These are phyloP conservation scores for Coelastrella sp. DNA, from an alignment of 139 green algal genomes.

Conservation along the genomic window DNA sequence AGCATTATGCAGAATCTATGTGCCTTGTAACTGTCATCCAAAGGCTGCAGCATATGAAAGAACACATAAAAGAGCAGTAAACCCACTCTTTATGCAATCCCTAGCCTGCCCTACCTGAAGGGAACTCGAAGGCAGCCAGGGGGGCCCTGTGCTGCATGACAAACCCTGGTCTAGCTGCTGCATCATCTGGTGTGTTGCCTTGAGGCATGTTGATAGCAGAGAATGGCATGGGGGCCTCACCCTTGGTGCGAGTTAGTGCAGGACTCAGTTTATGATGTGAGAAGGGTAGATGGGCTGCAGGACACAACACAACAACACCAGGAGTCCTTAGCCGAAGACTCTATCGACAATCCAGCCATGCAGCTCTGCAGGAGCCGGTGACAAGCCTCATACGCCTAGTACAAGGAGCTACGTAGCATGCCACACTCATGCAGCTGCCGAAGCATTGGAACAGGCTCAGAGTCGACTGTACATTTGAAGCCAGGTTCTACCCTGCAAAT, in stretches of 20 bases:
- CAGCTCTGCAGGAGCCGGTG: too few relatives aligned
- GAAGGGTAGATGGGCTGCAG: conserved; percentile 38
- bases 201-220: not conserved
- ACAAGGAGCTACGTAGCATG: too few relatives aligned
- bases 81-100: not conserved
- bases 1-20: too few relatives aligned
- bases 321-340: not conserved
- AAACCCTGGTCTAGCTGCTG: not conserved
- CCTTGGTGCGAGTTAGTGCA: not conserved
- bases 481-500: too few relatives aligned
- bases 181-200: not conserved
- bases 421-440: not conserved
- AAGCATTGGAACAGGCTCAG: too few relatives aligned
- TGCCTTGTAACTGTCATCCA: too few relatives aligned
- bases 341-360: too few relatives aligned
- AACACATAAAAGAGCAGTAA: too few relatives aligned
- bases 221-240: conserved; percentile 8
- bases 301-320: not conserved
- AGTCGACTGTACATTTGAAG: too few relatives aligned
- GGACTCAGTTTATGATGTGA: conserved; percentile 23
- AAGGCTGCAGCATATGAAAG: too few relatives aligned
- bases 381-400: too few relatives aligned
- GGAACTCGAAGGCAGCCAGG: conserved; percentile 13
- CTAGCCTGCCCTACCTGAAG: not conserved
- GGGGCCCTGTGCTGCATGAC: not conserved